phyloP scores from a whole-genome alignment of 2,329 filamentous ascomycete genomes.

The Lizonia empirigonia region DNA sequence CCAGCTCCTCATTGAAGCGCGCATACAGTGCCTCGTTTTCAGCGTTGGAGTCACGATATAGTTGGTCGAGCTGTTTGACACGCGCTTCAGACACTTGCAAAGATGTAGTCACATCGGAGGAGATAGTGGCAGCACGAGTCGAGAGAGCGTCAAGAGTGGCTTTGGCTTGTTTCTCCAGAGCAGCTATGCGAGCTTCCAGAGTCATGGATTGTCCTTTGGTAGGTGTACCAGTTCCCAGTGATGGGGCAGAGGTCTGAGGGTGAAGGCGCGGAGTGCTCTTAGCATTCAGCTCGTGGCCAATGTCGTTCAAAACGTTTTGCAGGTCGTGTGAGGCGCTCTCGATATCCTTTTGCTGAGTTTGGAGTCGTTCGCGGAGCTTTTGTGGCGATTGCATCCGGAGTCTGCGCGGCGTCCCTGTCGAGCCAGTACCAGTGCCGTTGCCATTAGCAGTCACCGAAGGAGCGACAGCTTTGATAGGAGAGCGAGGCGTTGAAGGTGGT shows the following conservation, averaged over 20 bases:
- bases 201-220: conserved; percentile 28
- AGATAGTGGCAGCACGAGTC: conserved; percentile 55
- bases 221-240: conserved; percentile 23
- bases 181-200: conserved; percentile 63
- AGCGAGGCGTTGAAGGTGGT: conserved; percentile 53
- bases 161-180: conserved; percentile 72
- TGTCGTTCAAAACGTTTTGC: conserved; percentile 76
- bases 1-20: conserved; percentile 88
- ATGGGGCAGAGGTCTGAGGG: conserved; percentile 38
- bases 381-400: conserved; percentile 64
- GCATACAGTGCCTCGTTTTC: conserved; percentile 95
- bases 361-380: conserved; percentile 78
- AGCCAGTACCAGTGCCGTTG: conserved; percentile 13
- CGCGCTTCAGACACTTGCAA: conserved; percentile 78
- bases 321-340: conserved; percentile 72
- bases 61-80: conserved; percentile 80
- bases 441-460: conserved; percentile 1
- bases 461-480: conserved; percentile 31
- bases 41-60: conserved; percentile 84
- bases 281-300: conserved; percentile 76
- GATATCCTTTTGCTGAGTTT: conserved; percentile 77
- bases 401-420: conserved; percentile 32
- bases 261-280: conserved; percentile 40
- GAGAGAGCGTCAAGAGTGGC: conserved; percentile 43
- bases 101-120: conserved; percentile 72